phyloP scores from a whole-genome alignment of 177 flowering plant genomes.

The Telopea speciosissima region DNA sequence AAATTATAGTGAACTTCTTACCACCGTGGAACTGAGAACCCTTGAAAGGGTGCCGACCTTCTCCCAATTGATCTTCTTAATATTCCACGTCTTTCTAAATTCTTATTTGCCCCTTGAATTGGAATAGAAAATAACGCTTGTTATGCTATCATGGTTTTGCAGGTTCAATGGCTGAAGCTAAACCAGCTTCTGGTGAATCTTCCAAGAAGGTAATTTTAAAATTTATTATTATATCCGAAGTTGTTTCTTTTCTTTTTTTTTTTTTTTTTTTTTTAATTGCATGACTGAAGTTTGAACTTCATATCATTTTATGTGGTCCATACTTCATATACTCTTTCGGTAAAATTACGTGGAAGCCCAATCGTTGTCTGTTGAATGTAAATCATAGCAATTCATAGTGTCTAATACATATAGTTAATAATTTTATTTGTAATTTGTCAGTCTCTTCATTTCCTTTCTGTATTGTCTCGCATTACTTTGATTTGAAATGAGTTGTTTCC shows the following conservation, averaged over 20 bases:
- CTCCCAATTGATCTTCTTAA: background rate
- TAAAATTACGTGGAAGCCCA: background rate
- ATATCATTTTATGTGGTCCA: background rate
- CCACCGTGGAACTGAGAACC: background rate
- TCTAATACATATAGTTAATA: background rate
- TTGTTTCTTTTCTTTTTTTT: background rate
- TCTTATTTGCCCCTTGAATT: background rate
- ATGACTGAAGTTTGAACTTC: background rate
- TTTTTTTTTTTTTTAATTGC: background rate
- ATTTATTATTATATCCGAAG: background rate
- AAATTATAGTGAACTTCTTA: background rate
- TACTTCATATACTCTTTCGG: background rate
- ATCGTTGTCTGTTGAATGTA: background rate
- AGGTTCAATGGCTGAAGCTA: constrained; percentile 34
- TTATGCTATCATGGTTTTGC: constrained; percentile 4
- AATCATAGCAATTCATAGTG: no score
- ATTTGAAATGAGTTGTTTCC: background rate
- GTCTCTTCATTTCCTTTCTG: background rate
- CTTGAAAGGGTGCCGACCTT: background rate
- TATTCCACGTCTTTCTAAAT: background rate
- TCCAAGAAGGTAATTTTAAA: constrained; percentile 49
- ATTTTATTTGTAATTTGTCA: background rate
- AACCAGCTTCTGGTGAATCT: constrained; percentile 37
- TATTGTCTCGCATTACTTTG: no score
- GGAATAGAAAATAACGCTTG: background rate